These are phyloP conservation scores for Kitagawia praeruptora DNA, from an alignment of 129 eudicot species.

Conservation along the genomic window DNA sequence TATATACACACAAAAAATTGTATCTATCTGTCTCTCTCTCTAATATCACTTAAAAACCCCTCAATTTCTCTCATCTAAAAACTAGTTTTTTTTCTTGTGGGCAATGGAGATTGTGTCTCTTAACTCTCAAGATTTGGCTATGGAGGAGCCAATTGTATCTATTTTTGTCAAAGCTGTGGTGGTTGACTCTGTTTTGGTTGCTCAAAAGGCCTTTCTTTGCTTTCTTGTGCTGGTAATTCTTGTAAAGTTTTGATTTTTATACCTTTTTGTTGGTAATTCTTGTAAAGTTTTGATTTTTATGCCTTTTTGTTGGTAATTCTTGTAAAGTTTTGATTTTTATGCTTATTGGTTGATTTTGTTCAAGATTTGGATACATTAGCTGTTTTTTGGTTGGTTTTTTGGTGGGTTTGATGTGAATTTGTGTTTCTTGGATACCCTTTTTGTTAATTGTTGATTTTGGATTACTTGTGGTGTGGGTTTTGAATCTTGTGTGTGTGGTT, in stretches of 20 bases:
- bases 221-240: slow-evolving; percentile 45
- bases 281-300: slow-evolving; percentile 14
- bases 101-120: neutral
- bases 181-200: slow-evolving; percentile 48
- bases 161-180: slow-evolving; percentile 19
- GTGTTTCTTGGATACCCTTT: neutral
- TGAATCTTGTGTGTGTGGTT: neutral
- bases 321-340: slow-evolving; percentile 14
- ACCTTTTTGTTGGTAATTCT: slow-evolving; percentile 23
- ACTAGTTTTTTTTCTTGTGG: neutral
- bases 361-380: neutral
- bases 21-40: neutral
- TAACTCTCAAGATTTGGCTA: slow-evolving; percentile 28
- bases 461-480: neutral
- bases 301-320: slow-evolving; percentile 17
- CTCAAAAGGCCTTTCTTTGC: slow-evolving; percentile 56
- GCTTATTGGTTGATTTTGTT: neutral
- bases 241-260: slow-evolving; percentile 14
- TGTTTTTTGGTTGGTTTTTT: neutral
- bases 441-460: no score
- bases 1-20: neutral
- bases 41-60: neutral
- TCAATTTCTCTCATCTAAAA: neutral
- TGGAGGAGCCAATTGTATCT: slow-evolving; percentile 23
- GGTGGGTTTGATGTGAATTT: slow-evolving; percentile 12